Conservation (phyloP, 805 yeast genomes). For the Pichia cabralensis region DNA sequence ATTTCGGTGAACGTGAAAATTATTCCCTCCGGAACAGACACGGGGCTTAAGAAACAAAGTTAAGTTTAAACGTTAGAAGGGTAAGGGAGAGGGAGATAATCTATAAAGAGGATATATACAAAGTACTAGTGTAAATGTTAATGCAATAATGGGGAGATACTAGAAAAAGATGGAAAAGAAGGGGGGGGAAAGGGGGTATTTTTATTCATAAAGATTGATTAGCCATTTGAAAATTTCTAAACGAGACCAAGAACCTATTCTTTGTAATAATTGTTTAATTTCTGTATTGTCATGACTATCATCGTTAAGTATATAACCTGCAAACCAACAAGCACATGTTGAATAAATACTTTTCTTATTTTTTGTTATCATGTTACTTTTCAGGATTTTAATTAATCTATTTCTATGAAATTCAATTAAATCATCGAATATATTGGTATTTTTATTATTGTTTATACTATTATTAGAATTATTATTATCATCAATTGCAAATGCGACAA, state of each 20-base stretch:
- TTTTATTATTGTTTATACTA: too few relatives aligned
- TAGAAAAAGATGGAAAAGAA: background rate
- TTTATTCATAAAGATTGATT: background rate
- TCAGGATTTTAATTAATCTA: constrained; percentile 20
- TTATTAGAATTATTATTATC: constrained; percentile 3
- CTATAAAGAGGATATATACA: too few relatives aligned
- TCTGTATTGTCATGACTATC: background rate
- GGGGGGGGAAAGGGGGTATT: background rate
- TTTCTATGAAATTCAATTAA: constrained; percentile 29
- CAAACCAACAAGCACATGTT: constrained; percentile 6
- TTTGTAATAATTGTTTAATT: constrained; percentile 1
- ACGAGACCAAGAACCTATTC: constrained; percentile 5
- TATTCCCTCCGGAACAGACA: too few relatives aligned
- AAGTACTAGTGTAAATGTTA: too few relatives aligned
- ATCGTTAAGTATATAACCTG: constrained; percentile 5
- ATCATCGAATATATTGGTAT: too few relatives aligned
- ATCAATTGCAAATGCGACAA: constrained; percentile 8
- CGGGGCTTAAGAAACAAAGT: too few relatives aligned
- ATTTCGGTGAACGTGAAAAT: too few relatives aligned
- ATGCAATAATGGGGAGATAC: too few relatives aligned
- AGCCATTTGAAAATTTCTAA: constrained; percentile 8
- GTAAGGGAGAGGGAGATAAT: too few relatives aligned
- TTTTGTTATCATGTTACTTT: constrained; percentile 5
- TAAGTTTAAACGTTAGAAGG: too few relatives aligned
- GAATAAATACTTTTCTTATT: constrained; percentile 6